These are phyloP conservation scores for Cicer bijugum DNA, from an alignment of 306 rosid species.

Conservation along the genomic window DNA sequence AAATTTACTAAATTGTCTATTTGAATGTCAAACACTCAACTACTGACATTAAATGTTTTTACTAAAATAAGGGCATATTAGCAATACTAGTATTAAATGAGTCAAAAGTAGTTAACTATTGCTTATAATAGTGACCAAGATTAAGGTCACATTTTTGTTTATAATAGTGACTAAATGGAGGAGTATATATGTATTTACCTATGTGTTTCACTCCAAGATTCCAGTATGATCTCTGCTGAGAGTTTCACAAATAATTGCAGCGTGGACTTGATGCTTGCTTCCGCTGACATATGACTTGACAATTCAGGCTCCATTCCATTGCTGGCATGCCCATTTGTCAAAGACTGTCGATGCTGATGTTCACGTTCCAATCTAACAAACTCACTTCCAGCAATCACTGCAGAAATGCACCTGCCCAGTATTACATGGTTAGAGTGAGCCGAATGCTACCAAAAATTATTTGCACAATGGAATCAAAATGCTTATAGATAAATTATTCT, in stretches of 20 bases:
- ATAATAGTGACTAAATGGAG: no score
- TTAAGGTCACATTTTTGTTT: no score
- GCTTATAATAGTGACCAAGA: no score
- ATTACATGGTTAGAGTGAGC: conserved; percentile 41
- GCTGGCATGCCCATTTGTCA: conserved; percentile 68
- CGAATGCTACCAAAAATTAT: conserved; percentile 7
- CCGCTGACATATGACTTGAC: conserved; percentile 67
- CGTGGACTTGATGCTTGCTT: conserved; percentile 83
- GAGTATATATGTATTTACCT: conserved; percentile 51
- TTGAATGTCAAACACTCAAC: no score
- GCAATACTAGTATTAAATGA: no score
- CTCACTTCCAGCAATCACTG: conserved; percentile 94
- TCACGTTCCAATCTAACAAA: conserved; percentile 89
- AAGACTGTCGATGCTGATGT: conserved; percentile 67
- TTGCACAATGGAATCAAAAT: conserved; percentile 35
- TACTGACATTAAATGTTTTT: no score
- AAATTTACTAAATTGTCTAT: no score
- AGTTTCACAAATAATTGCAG: conserved; percentile 88
- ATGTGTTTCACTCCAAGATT: conserved; percentile 82
- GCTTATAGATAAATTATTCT: conserved; percentile 24
- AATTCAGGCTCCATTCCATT: conserved; percentile 67
- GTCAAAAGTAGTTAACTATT: no score
- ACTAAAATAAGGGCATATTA: no score
- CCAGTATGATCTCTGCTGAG: conserved; percentile 79
- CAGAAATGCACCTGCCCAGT: conserved; percentile 82